These are phyloP conservation scores for Starmera quercuum DNA, from an alignment of 805 yeast species.

Conservation along the genomic window DNA sequence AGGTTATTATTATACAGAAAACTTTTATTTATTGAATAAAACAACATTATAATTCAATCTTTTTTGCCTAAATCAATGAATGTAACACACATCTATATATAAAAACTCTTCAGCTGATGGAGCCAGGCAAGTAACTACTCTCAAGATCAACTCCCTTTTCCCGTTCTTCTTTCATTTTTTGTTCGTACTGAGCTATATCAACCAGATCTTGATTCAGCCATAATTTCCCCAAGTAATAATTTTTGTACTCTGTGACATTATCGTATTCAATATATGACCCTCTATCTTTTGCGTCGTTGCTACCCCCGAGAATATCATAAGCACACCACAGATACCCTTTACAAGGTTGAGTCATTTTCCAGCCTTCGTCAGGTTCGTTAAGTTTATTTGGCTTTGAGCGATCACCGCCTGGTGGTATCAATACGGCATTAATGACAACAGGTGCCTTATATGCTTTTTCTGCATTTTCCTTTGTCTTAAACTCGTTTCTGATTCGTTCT, in stretches of 20 bases:
- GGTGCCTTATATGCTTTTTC: conserved; percentile 26
- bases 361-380: conserved; percentile 41
- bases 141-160: too few species aligned
- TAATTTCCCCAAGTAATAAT: conserved; percentile 20
- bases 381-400: conserved; percentile 16
- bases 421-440: conserved; percentile 35
- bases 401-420: conserved; percentile 42
- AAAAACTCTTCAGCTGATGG: too few species aligned
- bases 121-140: too few species aligned
- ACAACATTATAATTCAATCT: background rate
- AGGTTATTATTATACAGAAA: too few species aligned
- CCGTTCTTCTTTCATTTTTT: conserved; percentile 4
- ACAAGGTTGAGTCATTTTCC: conserved; percentile 46
- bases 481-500: conserved; percentile 20
- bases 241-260: conserved; percentile 13
- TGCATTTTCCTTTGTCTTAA: conserved; percentile 4
- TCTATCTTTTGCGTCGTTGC: conserved; percentile 15
- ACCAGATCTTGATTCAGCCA: conserved; percentile 20
- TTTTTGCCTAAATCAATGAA: background rate
- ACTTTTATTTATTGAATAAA: too few species aligned
- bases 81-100: too few species aligned
- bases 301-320: conserved; percentile 41
- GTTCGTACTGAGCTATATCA: conserved; percentile 10
- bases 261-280: conserved; percentile 18
- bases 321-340: conserved; percentile 56